Conservation (phyloP, 2,329 filamentous ascomycete species). For the Sporothrix curviconia region DNA sequence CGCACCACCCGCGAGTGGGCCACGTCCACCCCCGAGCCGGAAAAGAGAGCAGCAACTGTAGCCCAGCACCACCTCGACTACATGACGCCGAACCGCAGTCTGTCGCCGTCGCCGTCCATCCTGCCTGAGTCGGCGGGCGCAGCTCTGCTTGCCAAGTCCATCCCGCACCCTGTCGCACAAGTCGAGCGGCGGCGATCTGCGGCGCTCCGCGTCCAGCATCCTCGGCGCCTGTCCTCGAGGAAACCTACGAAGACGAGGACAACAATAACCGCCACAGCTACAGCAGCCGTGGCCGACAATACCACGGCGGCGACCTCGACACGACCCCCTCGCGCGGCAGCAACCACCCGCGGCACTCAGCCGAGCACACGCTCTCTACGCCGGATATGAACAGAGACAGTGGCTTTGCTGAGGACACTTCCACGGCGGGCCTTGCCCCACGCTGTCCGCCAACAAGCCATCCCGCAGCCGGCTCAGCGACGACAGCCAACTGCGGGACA, state of each 20-base stretch:
- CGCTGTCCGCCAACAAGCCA: not conserved
- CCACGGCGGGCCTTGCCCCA: not conserved
- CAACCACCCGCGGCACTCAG: not conserved
- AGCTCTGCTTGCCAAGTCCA: constrained; percentile 1
- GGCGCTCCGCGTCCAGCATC: constrained; percentile 28
- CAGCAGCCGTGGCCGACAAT: constrained; percentile 9
- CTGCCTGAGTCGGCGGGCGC: constrained; percentile 9
- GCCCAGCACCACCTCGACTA: constrained; percentile 3
- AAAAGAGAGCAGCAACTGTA: constrained; percentile 6
- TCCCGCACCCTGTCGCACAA: constrained; percentile 9
- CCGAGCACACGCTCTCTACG: constrained; percentile 17
- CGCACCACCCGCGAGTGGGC: not conserved
- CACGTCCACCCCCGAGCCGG: constrained; percentile 15
- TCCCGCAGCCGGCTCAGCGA: not conserved
- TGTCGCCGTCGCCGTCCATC: constrained; percentile 14
- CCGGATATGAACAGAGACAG: constrained; percentile 43
- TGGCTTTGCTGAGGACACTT: constrained; percentile 38
- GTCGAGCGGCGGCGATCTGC: constrained; percentile 12
- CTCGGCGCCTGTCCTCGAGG: constrained; percentile 48
- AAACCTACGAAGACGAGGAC: constrained; percentile 38
- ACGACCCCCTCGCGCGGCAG: constrained; percentile 7
- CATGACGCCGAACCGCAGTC: constrained; percentile 6
- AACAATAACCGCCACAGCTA: not conserved
- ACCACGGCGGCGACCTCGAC: constrained; percentile 18
- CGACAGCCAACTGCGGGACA: constrained; percentile 41